Evolutionary conservation across 208 protist species (phyloP).

Genomic region (Wallacemonas collosoma): DNA sequence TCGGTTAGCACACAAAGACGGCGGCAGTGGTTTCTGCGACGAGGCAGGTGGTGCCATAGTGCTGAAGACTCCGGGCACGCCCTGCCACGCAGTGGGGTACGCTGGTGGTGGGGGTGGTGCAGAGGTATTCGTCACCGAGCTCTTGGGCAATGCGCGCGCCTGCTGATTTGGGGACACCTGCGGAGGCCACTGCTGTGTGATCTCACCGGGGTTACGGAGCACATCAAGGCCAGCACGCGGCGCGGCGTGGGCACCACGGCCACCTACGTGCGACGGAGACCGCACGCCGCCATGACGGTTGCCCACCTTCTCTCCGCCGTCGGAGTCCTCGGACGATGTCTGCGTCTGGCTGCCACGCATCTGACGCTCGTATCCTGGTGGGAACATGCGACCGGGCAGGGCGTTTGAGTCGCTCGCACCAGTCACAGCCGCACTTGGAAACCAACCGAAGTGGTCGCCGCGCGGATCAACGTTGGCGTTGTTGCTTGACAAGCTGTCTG

Average conservation of each 20-base stretch:
- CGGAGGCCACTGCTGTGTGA: conserved; percentile 4
- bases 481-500: neutral
- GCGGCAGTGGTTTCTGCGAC: too few relatives aligned
- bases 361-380: neutral
- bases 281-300: neutral
- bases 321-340: conserved; percentile 3
- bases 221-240: conserved; percentile 4
- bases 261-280: neutral
- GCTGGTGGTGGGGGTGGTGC: neutral
- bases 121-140: too few relatives aligned
- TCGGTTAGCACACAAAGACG: too few relatives aligned
- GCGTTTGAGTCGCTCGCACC: too few relatives aligned
- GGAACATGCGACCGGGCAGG: neutral
- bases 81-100: neutral
- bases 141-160: neutral
- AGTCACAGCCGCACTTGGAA: neutral
- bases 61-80: too few relatives aligned
- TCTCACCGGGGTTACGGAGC: neutral
- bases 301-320: neutral
- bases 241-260: neutral
- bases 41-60: too few relatives aligned
- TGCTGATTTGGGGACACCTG: neutral
- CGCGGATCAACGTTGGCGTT: neutral
- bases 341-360: neutral
- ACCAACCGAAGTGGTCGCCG: neutral